Conservation (phyloP, 2,329 filamentous ascomycete genomes). For the Penicillium sp. region DNA sequence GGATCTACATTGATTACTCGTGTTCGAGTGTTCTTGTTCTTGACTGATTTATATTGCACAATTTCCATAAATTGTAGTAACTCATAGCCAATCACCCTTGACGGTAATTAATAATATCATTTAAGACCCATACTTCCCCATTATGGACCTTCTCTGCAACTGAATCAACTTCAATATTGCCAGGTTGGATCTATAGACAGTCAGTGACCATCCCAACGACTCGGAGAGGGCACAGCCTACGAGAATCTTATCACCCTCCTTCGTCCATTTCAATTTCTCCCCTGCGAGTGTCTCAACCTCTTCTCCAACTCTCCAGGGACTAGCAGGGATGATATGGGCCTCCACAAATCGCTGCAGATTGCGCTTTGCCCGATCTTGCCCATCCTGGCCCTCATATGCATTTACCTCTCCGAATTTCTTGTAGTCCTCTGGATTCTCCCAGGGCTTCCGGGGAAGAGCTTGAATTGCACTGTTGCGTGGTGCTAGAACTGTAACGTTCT, state of each 20-base stretch:
- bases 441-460: conserved; percentile 72
- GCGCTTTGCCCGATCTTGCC: conserved; percentile 69
- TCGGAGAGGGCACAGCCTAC: conserved; percentile 47
- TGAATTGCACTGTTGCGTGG: conserved; percentile 82
- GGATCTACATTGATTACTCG: not conserved
- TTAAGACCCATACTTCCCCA: conserved; percentile 81
- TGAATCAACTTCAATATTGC: conserved; percentile 70
- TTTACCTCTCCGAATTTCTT: conserved; percentile 57
- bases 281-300: conserved; percentile 68
- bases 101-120: conserved; percentile 57
- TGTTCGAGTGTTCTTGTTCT: no score
- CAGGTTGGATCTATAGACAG: conserved; percentile 58
- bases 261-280: conserved; percentile 79
- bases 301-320: conserved; percentile 69
- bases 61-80: conserved; percentile 9
- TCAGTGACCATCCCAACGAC: not conserved
- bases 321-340: conserved; percentile 72
- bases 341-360: conserved; percentile 82
- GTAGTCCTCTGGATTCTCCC: conserved; percentile 69
- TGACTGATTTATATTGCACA: not conserved
- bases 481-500: conserved; percentile 81
- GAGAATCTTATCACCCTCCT: conserved; percentile 59
- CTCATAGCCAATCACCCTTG: conserved; percentile 14
- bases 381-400: conserved; percentile 73
- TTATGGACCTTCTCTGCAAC: conserved; percentile 77